A percentile compares a stretch with the other conserved stretches of the same genome.
Evolutionary conservation across 2,329 filamentous ascomycete genomes (phyloP).

Genomic region (Elsinoe arachidis): DNA sequence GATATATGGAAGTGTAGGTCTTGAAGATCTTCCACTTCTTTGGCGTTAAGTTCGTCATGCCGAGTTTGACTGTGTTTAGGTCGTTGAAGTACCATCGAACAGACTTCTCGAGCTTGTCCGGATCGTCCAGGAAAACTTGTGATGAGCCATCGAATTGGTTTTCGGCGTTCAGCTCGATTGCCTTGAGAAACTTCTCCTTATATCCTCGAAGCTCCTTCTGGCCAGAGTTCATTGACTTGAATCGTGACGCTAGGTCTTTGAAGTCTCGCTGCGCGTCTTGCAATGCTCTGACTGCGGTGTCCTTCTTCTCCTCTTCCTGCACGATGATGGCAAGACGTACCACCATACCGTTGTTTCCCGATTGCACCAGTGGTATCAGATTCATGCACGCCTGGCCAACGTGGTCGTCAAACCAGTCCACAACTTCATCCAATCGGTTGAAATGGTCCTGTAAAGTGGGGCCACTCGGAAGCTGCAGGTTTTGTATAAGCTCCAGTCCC

Average conservation of each 20-base stretch:
- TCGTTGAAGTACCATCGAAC: slow-evolving; percentile 98
- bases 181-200: slow-evolving; percentile 87
- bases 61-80: slow-evolving; percentile 84
- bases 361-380: slow-evolving; percentile 75
- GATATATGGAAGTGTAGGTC: slow-evolving; percentile 85
- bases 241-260: slow-evolving; percentile 83
- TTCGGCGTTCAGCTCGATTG: slow-evolving; percentile 64
- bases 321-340: slow-evolving; percentile 88
- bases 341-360: slow-evolving; percentile 79
- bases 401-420: slow-evolving; percentile 95
- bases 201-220: slow-evolving; percentile 89
- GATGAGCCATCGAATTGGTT: slow-evolving; percentile 64
- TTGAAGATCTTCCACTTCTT: slow-evolving; percentile 94
- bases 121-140: slow-evolving; percentile 73
- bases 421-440: slow-evolving; percentile 70
- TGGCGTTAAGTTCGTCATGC: slow-evolving; percentile 85
- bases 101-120: slow-evolving; percentile 72
- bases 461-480: slow-evolving; percentile 49
- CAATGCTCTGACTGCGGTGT: slow-evolving; percentile 79
- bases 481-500: slow-evolving; percentile 87
- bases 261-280: slow-evolving; percentile 94
- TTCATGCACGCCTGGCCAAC: slow-evolving; percentile 82
- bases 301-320: slow-evolving; percentile 92
- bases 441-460: slow-evolving; percentile 87
- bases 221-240: slow-evolving; percentile 90